Conservation (phyloP, 2,329 filamentous ascomycete genomes). For the Colletotrichum sublineola region DNA sequence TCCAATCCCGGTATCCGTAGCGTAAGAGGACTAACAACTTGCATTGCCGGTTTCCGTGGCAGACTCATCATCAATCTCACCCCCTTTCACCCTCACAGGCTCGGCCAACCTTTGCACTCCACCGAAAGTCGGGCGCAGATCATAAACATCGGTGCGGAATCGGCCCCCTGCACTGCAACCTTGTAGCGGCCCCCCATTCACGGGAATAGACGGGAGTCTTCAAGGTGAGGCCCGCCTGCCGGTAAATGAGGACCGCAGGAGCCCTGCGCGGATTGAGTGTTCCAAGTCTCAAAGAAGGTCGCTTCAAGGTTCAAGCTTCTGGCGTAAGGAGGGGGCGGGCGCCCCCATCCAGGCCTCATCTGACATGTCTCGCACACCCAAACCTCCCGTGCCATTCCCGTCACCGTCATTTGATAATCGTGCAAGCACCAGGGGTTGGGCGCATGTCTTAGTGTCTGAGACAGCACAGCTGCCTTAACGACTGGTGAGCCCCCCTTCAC, state of each 20-base stretch:
- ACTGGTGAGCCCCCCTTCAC: constrained; percentile 30
- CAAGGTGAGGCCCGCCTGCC: constrained; percentile 19
- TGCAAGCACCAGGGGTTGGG: constrained; percentile 26
- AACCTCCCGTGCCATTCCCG: constrained; percentile 33
- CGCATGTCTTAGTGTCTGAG: constrained; percentile 39
- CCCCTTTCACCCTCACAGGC: too few relatives aligned
- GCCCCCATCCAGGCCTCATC: constrained; percentile 20
- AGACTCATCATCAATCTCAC: not conserved
- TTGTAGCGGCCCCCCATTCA: constrained; percentile 9
- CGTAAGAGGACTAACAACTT: not conserved
- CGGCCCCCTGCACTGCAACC: constrained; percentile 14
- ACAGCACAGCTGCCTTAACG: constrained; percentile 2
- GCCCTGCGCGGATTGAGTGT: not conserved
- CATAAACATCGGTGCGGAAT: constrained; percentile 20
- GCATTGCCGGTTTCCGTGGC: constrained; percentile 4
- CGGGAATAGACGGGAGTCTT: constrained; percentile 38
- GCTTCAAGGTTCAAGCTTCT: not conserved
- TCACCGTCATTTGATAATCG: constrained; percentile 40
- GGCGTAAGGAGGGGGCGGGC: not conserved
- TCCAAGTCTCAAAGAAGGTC: not conserved
- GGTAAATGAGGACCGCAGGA: constrained; percentile 12
- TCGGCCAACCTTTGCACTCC: constrained; percentile 9
- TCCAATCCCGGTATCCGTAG: not conserved
- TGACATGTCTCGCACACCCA: constrained; percentile 35
- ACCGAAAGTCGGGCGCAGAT: constrained; percentile 19